Evolutionary conservation across 768 basidiomycete species (phyloP).

Genomic region (Phylloporus rhodoxanthus): DNA sequence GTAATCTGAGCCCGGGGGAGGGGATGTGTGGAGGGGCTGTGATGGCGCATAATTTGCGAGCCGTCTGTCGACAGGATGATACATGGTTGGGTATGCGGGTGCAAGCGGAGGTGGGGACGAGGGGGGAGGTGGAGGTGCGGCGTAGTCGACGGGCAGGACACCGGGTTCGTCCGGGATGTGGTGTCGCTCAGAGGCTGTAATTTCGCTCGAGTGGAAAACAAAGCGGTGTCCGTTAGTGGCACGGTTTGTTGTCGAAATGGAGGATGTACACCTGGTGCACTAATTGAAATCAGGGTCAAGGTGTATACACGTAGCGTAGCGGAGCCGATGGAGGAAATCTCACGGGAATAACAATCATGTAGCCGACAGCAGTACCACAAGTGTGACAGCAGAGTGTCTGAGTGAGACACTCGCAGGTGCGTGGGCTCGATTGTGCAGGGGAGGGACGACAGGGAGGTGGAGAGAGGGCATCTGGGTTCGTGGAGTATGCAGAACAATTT

Average conservation of each 20-base stretch:
- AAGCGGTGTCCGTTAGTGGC: conserved; percentile 82
- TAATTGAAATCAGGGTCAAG: conserved; percentile 21
- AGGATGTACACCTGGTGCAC: conserved; percentile 71
- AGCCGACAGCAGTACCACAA: conserved; percentile 70
- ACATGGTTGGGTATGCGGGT: conserved; percentile 25
- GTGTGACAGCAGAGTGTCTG: conserved; percentile 76
- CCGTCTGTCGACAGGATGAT: conserved; percentile 19
- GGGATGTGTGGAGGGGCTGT: conserved; percentile 19
- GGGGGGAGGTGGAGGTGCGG: conserved; percentile 27
- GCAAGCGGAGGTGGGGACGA: conserved; percentile 30
- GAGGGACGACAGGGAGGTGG: conserved; percentile 36
- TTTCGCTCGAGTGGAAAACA: conserved; percentile 76
- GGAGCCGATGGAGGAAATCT: conserved; percentile 11
- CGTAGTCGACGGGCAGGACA: conserved; percentile 43
- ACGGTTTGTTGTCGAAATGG: conserved; percentile 59
- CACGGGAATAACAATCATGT: conserved; percentile 71
- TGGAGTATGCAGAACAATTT: conserved; percentile 65
- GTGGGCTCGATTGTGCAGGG: conserved; percentile 28
- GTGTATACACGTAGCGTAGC: conserved; percentile 4
- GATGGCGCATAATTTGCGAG: conserved; percentile 4
- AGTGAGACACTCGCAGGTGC: conserved; percentile 83
- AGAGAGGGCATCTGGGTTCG: conserved; percentile 40
- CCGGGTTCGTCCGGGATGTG: conserved; percentile 62
- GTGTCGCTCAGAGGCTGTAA: conserved; percentile 55
- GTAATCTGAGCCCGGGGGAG: conserved; percentile 15